Percentiles rank a stretch among this genome's conserved stretches.
These are phyloP conservation scores for Hamiltosporidium tvaerminnensis DNA, from an alignment of 371 early-diverging fungal genomes.

Conservation along the genomic window DNA sequence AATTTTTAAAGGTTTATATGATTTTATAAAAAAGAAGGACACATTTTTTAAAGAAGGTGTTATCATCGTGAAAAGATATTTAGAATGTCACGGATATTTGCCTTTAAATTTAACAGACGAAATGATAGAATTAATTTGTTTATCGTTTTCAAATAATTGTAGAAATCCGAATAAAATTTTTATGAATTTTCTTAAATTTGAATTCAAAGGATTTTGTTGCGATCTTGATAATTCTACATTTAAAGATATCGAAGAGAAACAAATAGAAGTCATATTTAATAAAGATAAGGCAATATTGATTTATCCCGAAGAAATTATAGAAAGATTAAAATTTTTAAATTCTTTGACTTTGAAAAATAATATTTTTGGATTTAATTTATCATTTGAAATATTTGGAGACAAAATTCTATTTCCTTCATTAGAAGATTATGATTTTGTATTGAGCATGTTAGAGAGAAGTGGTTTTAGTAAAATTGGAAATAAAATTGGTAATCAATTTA, in stretches of 20 bases:
- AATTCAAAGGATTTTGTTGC: not conserved
- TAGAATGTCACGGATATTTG: slow-evolving; percentile 21
- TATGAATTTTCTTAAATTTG: not conserved
- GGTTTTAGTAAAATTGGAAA: slow-evolving; percentile 15
- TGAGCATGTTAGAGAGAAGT: slow-evolving; percentile 8
- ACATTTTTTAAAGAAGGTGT: slow-evolving; percentile 3
- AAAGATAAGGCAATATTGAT: not conserved
- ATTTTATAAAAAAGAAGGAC: not conserved
- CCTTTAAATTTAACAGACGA: slow-evolving; percentile 20
- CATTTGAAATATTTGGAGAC: not conserved
- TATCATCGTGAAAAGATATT: slow-evolving; percentile 6
- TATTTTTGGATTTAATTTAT: not conserved
- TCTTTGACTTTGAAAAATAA: not conserved
- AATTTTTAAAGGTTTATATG: slow-evolving; percentile 2
- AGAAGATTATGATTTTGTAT: slow-evolving; percentile 25
- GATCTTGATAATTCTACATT: not conserved
- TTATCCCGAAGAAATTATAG: too few species aligned
- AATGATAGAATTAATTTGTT: slow-evolving; percentile 18
- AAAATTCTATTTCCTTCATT: slow-evolving; percentile 5
- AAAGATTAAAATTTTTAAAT: not conserved
- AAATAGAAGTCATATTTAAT: not conserved
- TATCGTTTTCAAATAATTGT: not conserved
- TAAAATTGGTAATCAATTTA: not conserved
- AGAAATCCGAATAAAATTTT: not conserved
- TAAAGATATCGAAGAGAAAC: not conserved